Percentiles rank a stretch among this genome's conserved stretches.
Conservation (phyloP, 2,329 filamentous ascomycete species). For the Alternaria gaisen region DNA sequence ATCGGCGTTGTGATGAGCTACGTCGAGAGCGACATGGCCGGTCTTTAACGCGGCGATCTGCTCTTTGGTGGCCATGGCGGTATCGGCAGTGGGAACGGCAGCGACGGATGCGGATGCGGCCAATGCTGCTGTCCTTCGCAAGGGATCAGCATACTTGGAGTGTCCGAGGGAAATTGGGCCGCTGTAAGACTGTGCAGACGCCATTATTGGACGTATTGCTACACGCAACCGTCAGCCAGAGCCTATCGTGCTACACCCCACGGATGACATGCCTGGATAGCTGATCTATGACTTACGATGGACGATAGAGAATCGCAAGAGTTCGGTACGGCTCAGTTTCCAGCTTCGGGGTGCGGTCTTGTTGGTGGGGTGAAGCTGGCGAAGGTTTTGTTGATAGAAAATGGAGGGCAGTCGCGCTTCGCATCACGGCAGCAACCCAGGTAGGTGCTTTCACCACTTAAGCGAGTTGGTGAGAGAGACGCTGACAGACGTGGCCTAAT, state of each 20-base stretch:
- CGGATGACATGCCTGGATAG: not conserved
- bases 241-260: not conserved
- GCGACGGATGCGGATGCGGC: conserved; percentile 5
- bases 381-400: not conserved
- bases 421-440: not conserved
- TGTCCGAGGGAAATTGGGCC: conserved; percentile 24
- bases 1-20: conserved; percentile 15
- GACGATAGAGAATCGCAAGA: not conserved
- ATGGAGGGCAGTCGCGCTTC: conserved; percentile 5
- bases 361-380: not conserved
- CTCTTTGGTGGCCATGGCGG: conserved; percentile 34
- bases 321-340: not conserved
- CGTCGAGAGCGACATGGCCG: not conserved
- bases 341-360: not conserved
- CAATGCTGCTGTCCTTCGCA: conserved; percentile 10
- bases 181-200: conserved; percentile 9
- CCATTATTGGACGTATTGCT: conserved; percentile 11
- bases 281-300: not conserved
- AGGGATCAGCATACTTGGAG: conserved; percentile 33
- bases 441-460: conserved; percentile 1
- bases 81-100: conserved; percentile 6
- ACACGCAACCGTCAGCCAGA: not conserved
- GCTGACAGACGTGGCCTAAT: not conserved
- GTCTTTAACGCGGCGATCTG: conserved; percentile 31
- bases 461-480: not conserved